Percentiles rank a stretch among this genome's conserved stretches.
phyloP scores from a whole-genome alignment of 495 filamentous ascomycete species.

The Trichoderma erinaceum region DNA sequence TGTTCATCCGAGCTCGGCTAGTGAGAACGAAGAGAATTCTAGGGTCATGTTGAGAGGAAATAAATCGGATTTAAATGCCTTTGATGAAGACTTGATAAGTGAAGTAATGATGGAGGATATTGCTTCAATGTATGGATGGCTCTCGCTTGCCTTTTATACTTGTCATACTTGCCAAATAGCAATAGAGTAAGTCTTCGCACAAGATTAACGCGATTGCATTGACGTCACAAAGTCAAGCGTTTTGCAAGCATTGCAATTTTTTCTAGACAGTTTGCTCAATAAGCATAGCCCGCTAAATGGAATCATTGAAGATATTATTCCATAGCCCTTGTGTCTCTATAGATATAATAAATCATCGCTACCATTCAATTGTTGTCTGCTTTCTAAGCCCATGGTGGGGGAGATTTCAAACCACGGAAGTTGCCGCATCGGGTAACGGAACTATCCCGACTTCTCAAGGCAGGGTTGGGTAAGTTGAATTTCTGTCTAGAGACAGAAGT shows the following conservation, averaged over 20 bases:
- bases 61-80: not conserved
- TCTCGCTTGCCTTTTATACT: not conserved
- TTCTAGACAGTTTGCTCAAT: not conserved
- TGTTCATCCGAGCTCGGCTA: not conserved
- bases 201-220: not conserved
- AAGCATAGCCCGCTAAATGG: not conserved
- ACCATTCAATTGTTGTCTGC: not conserved
- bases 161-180: not conserved
- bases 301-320: not conserved
- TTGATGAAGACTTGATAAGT: not conserved
- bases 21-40: slow-evolving; percentile 17
- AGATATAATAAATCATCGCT: not conserved
- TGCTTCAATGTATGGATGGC: not conserved
- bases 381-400: not conserved
- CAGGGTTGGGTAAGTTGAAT: not conserved
- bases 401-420: not conserved
- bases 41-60: slow-evolving; percentile 14
- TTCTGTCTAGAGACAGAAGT: not conserved
- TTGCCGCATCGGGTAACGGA: not conserved
- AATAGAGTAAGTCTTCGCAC: not conserved
- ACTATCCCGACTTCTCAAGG: not conserved
- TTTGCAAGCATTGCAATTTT: not conserved
- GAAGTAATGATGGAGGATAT: not conserved
- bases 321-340: not conserved
- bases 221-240: not conserved